Evolutionary conservation across 495 filamentous ascomycete genomes (phyloP), one percentile per base, ranked within the genome.

Genomic region (Cladorrhinum samala): DNA sequence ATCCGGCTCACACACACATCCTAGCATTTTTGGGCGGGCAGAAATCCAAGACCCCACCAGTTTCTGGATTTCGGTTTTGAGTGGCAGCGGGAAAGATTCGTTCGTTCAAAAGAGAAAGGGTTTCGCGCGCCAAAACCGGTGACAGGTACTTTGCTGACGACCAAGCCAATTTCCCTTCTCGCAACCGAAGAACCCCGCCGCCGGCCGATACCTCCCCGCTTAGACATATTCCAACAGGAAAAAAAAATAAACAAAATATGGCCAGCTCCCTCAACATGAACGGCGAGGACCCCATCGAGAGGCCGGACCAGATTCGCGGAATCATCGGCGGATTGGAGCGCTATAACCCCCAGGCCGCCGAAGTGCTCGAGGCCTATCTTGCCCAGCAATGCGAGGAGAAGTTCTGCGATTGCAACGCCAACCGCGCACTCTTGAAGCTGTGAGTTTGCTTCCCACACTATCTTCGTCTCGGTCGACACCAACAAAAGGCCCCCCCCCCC

Each of bases 261-360:
- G 45, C 45, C 45, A 47, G 24, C 45, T 52, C 55, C 62, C 53
- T 59, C 71, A 76, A 59, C 63, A 78, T 78, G 75, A 75, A 74
- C 73, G 74, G 72, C 66, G 75, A 78, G 71, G 75, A 78, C 65
- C 74, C 73, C 59, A 62, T 68, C 53, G 84, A 87, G 59, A 81
- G 94, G 68, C 92, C 94, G 49, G 87, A 89, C 59, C 80, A 91
- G 68, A 94, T 99, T 71, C 87, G 88, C 67, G 79, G 72, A 69
- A 95, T 97, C 61, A 86, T 99, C 60, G 87, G 86, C 75, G 90
- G 94, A 52, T 87, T 99, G 55, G 93, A 99, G 75, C 80, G 94
- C 56, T 99, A 99, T 77, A 99, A 99, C 72, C 94, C 94, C 39
- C 93, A 99, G 72, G 95, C 92, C 19, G 95, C 93, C 46, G 79